Evolutionary conservation across 495 filamentous ascomycete species (phyloP).

Genomic region (Aspergillus funiculosus): DNA sequence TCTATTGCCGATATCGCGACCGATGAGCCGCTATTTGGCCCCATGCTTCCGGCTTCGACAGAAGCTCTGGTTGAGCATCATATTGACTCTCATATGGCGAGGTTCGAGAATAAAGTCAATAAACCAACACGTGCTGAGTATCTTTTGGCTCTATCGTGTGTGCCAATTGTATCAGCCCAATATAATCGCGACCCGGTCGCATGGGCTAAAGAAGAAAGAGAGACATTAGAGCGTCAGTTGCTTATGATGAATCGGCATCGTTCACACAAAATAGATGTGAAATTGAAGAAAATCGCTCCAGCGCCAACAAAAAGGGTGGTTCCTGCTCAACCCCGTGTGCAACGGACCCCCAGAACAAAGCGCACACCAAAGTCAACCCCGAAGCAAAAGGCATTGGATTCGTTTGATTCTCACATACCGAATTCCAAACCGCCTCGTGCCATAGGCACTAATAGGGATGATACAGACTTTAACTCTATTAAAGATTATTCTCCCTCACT

Average conservation of each 20-base stretch:
- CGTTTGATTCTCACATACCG: conserved; percentile 35
- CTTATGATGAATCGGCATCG: conserved; percentile 41
- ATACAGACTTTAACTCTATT: conserved; percentile 78
- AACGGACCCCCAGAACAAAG: conserved; percentile 38
- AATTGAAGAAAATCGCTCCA: conserved; percentile 46
- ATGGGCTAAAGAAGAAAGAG: conserved; percentile 60
- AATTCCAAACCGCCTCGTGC: conserved; percentile 38
- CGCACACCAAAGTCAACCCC: conserved; percentile 44
- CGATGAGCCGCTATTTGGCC: conserved; percentile 53
- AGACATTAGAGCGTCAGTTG: conserved; percentile 49
- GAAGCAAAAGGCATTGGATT: conserved; percentile 42
- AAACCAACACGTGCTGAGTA: conserved; percentile 69
- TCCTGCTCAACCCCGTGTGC: conserved; percentile 26
- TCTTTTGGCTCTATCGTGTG: conserved; percentile 58
- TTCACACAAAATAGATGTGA: conserved; percentile 24
- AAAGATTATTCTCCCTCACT: conserved; percentile 72
- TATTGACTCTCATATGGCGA: conserved; percentile 55
- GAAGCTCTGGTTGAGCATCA: conserved; percentile 59
- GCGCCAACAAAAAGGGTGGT: conserved; percentile 33
- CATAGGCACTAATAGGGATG: conserved; percentile 63
- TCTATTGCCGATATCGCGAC: conserved; percentile 38
- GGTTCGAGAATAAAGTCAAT: conserved; percentile 50
- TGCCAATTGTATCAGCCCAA: conserved; percentile 54
- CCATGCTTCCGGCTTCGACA: conserved; percentile 39
- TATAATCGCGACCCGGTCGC: conserved; percentile 53